Evolutionary conservation across 495 filamentous ascomycete species (phyloP), one percentile per base, ranked within the genome.

Genomic region (Aspergillus panamensis): DNA sequence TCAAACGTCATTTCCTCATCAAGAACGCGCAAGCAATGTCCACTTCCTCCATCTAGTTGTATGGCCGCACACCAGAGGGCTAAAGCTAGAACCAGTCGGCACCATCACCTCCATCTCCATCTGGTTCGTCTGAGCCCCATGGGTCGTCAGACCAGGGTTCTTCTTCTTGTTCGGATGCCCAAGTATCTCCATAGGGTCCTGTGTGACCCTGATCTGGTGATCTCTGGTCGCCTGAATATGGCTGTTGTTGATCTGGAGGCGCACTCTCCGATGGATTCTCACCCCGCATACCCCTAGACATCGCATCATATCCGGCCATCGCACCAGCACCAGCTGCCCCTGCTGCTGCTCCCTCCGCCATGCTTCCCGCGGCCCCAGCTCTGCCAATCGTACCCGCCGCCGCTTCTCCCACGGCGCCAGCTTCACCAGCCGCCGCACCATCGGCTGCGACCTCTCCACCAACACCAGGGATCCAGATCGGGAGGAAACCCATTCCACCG

Each of bases 271-370:
- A 30, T 29, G 56, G 55, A 10, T 56, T 55, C 14, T 64, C 64
- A 9, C 61, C 66, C 4, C 59, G 45, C 59, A 67, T 68, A 4
- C 80, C 77, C 57, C 81, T 62, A 49, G 83, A 82, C 81, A 86
- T 82, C 0, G 83, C 84, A 63, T 86, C 85, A 65, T 85, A 85
- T 12, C 82, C 85, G 17, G 82, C 83, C 71, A 85, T 77, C 8
- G 81, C 75, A 12, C 82, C 84, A 17, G 83, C 84, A 3, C 82
- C 82, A 29, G 76, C 73, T 51, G 67, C 76, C 14, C 72, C 65
- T 25, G 73, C 79, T 21, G 64, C 68, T 17, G 77, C 65, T 3
- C 77, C 73, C 54, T 75, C 72, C 16, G 72, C 66, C 39, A 76
- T 69, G 14, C 67, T 68, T 20, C 77, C 81, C 32, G 66, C 69